Percentiles rank a stretch among this genome's conserved stretches.
These are phyloP conservation scores for Aspergillus caelatus DNA, from an alignment of 2,329 filamentous ascomycete genomes.

Conservation along the genomic window DNA sequence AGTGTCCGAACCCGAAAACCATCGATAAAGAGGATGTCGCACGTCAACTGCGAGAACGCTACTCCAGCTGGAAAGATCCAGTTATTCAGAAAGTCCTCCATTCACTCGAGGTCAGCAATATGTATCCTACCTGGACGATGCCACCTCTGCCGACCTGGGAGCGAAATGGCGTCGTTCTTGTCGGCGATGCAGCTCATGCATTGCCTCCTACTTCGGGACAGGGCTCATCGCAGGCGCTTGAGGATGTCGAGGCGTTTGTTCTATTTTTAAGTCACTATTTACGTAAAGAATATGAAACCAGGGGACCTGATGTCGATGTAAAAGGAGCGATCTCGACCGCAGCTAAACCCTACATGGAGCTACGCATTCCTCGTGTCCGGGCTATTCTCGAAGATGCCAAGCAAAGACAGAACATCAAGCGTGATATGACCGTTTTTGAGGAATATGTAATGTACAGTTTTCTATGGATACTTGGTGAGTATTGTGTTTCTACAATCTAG, in stretches of 20 bases:
- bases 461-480: constrained; percentile 41
- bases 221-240: constrained; percentile 58
- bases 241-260: constrained; percentile 55
- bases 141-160: constrained; percentile 53
- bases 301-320: constrained; percentile 7
- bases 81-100: constrained; percentile 46
- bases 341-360: constrained; percentile 34
- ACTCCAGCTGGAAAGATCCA: constrained; percentile 51
- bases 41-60: constrained; percentile 43
- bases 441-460: constrained; percentile 44
- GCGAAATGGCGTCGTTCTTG: constrained; percentile 52
- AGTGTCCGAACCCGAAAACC: constrained; percentile 34
- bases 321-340: constrained; percentile 30
- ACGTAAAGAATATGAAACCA: constrained; percentile 8
- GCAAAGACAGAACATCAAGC: constrained; percentile 38
- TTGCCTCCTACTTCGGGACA: constrained; percentile 58
- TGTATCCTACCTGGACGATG: constrained; percentile 55
- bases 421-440: constrained; percentile 33
- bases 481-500: neutral
- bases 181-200: constrained; percentile 62
- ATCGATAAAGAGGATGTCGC: constrained; percentile 35
- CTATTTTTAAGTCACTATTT: constrained; percentile 44
- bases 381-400: constrained; percentile 35
- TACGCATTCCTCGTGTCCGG: constrained; percentile 40
- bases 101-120: constrained; percentile 42